A percentile compares a stretch with the other conserved stretches of the same genome.
These are phyloP conservation scores for Boeremia lycopersici DNA, from an alignment of 2,329 filamentous ascomycete species.

Conservation along the genomic window DNA sequence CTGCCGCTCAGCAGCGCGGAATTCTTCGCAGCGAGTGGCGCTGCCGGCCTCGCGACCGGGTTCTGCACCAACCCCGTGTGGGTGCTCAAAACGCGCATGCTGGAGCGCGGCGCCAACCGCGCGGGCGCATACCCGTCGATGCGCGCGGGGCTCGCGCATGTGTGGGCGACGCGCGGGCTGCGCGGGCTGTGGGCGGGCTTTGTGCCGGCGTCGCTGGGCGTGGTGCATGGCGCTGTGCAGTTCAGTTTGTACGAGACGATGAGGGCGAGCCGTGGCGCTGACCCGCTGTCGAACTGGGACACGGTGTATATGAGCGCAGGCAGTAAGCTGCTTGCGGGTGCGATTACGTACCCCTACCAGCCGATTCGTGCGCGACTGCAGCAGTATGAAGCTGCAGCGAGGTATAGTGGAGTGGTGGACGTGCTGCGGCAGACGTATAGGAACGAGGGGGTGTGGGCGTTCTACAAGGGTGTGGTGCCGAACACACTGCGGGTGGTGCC, in stretches of 20 bases:
- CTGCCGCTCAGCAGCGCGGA: conserved; percentile 65
- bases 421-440: conserved; percentile 75
- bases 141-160: conserved; percentile 68
- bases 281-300: conserved; percentile 70
- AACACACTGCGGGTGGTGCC: conserved; percentile 91
- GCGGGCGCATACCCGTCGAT: conserved; percentile 83
- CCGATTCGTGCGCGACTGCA: conserved; percentile 88
- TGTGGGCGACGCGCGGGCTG: conserved; percentile 74
- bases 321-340: conserved; percentile 88
- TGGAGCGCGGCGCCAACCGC: conserved; percentile 76
- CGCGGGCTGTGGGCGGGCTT: conserved; percentile 88
- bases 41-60: conserved; percentile 73
- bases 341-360: conserved; percentile 92
- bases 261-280: conserved; percentile 64
- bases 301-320: conserved; percentile 80
- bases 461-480: conserved; percentile 89
- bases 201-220: conserved; percentile 80
- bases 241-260: conserved; percentile 91
- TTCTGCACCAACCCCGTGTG: conserved; percentile 92
- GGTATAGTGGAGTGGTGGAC: conserved; percentile 75
- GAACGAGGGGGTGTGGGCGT: conserved; percentile 80
- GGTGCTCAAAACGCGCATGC: conserved; percentile 98
- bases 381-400: conserved; percentile 78
- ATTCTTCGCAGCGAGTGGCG: conserved; percentile 79
- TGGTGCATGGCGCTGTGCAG: conserved; percentile 90